phyloP scores from a whole-genome alignment of 2,329 filamentous ascomycete genomes.

The Drechslera avenae region DNA sequence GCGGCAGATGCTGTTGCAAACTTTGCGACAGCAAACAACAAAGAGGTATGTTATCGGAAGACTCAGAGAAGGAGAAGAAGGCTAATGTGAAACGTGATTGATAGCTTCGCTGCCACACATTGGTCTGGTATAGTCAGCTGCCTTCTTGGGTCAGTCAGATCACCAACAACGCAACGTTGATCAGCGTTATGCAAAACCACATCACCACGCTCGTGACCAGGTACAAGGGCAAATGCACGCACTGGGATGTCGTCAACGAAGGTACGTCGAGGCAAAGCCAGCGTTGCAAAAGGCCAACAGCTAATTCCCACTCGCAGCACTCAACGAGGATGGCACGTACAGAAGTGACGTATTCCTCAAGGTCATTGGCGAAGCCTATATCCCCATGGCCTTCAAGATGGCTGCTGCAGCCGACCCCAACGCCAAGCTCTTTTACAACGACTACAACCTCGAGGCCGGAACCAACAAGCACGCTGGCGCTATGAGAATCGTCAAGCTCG shows the following conservation, averaged over 20 bases:
- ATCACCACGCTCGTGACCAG: conserved; percentile 44
- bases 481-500: conserved; percentile 41
- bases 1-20: conserved; percentile 44
- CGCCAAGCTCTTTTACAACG: conserved; percentile 66
- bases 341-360: conserved; percentile 60
- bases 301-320: conserved; percentile 41
- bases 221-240: conserved; percentile 46
- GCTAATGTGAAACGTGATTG: neutral
- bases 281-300: neutral
- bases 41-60: conserved; percentile 17
- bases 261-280: conserved; percentile 7
- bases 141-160: conserved; percentile 46
- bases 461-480: conserved; percentile 50
- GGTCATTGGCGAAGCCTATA: conserved; percentile 62
- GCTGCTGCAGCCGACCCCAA: conserved; percentile 62
- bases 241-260: conserved; percentile 49
- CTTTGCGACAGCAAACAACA: conserved; percentile 44
- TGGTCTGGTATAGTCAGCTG: conserved; percentile 49
- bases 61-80: no score
- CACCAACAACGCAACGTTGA: conserved; percentile 45
- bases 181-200: conserved; percentile 47
- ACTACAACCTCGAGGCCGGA: conserved; percentile 66
- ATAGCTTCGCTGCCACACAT: conserved; percentile 45
- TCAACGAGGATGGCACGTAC: conserved; percentile 64
- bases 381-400: conserved; percentile 62